phyloP scores from a whole-genome alignment of 1,139 yeast species.

The Candida sojae region DNA sequence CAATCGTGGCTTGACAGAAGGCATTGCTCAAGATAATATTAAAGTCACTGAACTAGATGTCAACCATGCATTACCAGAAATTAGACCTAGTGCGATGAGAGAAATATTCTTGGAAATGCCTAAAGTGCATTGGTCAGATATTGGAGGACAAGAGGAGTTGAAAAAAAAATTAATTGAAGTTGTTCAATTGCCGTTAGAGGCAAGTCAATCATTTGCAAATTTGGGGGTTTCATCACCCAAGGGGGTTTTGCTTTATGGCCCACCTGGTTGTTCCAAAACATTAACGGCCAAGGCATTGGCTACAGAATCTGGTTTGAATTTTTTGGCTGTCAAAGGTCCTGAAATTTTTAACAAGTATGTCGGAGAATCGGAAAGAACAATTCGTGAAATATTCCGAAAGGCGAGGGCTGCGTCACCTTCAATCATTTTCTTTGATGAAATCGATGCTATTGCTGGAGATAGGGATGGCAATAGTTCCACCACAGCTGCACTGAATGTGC shows the following conservation, averaged over 20 bases:
- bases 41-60: constrained; percentile 53
- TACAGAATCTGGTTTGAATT: constrained; percentile 90
- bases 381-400: constrained; percentile 84
- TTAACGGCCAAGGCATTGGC: constrained; percentile 93
- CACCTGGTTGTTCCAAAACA: constrained; percentile 96
- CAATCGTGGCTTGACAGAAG: constrained; percentile 48
- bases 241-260: constrained; percentile 88
- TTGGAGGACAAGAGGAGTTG: constrained; percentile 89
- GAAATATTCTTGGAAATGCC: constrained; percentile 95
- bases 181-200: constrained; percentile 87
- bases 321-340: constrained; percentile 93
- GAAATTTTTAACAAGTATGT: constrained; percentile 92
- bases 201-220: constrained; percentile 70
- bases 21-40: constrained; percentile 23
- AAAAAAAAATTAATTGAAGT: constrained; percentile 83
- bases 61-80: constrained; percentile 66
- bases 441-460: constrained; percentile 85
- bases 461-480: constrained; percentile 62
- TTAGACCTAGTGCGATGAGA: constrained; percentile 95
- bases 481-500: constrained; percentile 79
- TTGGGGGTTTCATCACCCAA: constrained; percentile 90
- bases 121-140: constrained; percentile 89
- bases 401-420: constrained; percentile 95
- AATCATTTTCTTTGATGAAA: constrained; percentile 90
- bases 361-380: constrained; percentile 89